These are phyloP conservation scores for Rhytidiadelphus loreus DNA, from an alignment of 225 moss, liverwort and hornwort genomes.

Conservation along the genomic window DNA sequence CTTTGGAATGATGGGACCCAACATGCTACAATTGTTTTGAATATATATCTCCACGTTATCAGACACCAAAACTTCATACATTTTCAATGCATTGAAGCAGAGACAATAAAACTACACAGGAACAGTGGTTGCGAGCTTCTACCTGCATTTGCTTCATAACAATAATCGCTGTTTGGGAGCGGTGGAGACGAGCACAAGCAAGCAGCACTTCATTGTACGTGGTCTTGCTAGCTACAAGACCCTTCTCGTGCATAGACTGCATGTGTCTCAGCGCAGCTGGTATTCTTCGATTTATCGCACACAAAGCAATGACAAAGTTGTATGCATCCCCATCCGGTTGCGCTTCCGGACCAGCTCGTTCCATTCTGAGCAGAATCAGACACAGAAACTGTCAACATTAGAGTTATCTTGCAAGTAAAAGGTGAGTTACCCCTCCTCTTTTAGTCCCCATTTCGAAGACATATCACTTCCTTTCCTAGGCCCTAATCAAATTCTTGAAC, in stretches of 20 bases:
- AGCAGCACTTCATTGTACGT: conserved; percentile 91
- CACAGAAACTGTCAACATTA: neutral
- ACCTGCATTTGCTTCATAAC: conserved; percentile 81
- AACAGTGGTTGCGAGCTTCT: neutral
- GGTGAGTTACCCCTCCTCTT: neutral
- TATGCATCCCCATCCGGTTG: conserved; percentile 93
- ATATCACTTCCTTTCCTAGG: neutral
- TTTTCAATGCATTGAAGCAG: neutral
- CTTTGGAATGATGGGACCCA: neutral
- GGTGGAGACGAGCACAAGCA: conserved; percentile 54
- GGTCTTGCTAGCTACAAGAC: conserved; percentile 76
- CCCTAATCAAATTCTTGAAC: neutral
- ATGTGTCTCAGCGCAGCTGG: conserved; percentile 64
- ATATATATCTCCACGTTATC: too few species aligned
- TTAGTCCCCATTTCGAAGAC: neutral
- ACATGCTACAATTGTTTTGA: neutral
- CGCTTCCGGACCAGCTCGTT: conserved; percentile 68
- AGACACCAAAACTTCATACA: neutral
- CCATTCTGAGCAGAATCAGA: conserved; percentile 47
- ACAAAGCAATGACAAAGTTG: conserved; percentile 92
- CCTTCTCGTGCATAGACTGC: conserved; percentile 60
- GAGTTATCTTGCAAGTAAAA: neutral
- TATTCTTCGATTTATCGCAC: conserved; percentile 73
- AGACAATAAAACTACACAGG: neutral
- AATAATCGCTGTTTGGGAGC: conserved; percentile 34